Base-by-base conservation (phyloP, 306 rosid species). In the Castanea crenata region DNA sequence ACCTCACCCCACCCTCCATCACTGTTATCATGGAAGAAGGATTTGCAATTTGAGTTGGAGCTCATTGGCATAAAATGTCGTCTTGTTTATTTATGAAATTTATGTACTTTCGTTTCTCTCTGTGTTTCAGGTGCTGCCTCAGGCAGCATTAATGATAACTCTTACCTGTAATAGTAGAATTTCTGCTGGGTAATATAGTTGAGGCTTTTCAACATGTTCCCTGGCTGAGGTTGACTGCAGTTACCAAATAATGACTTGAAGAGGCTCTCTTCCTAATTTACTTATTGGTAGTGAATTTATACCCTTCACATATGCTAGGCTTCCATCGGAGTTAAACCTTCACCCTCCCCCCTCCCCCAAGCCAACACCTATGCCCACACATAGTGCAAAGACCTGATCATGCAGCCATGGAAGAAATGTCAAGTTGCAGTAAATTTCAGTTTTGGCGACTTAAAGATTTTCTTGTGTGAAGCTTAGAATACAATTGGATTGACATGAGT, bases 121-220 rank as follows among this genome's bases (percentile, higher is more conserved):
- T 65, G 71, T 65, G 34, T 31, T 65, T 34, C 5, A 31, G 46
- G 21, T 32, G 71, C 23, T 31, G 49, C 71, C 34, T 8, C n/a
- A 27, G 25, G 49, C 71, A 32, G 21, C 46, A 18, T 31, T 32
- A 16, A 65, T 18, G 0, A 16, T 18, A 65, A 18, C 13, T 31
- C 41, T 32, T n/a, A 7, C 49, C 23, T 16, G 71, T 18, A 65
- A 65, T 65, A 21, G 46, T 65, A 65, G 49, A 32, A 32, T 32
- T 58, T 4, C 21, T 58, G 29, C 16, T 8, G 3, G 7, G 71
- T 34, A 63, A 69, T 56, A 58, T 58, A 62, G 16, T 69, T 16
- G 71, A 77, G 55, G 54, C 51, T 55, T 71, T 75, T 62, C 67
- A 35, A 74, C 51, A 16, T 41, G 21, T 9, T 78, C 27, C 70